Evolutionary conservation across 2,329 filamentous ascomycete genomes (phyloP), one percentile per base, ranked within the genome.

Genomic region (Exophiala alcalophila): DNA sequence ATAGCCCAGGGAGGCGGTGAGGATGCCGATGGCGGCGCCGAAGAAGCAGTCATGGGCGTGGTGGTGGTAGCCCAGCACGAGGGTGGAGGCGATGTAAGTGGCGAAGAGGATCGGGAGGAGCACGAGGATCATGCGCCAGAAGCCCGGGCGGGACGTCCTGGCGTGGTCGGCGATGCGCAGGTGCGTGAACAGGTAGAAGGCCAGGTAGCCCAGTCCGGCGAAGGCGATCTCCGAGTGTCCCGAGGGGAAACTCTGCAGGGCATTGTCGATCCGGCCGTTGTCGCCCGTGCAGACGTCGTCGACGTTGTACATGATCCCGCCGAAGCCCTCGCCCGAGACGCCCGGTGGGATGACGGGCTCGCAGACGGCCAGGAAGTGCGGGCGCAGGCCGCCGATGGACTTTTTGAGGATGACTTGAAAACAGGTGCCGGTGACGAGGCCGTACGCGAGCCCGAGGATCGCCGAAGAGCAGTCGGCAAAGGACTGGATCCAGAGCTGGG

Each of bases 151-250:
- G 4, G 18, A 5, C 2, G 24, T 15, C 70, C 26, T 72, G 67
- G 6, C 83, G 65, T 49, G 81, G 78, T 67, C 36, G 39, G 72
- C 83, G 29, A 83, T 70, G 48, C 75, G 72, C 34, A 82, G 65
- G 61, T 84, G 81, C 3, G 83, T 83, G 1, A 81, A 80, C 19
- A 87, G 67, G 60, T 84, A 87, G 18, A 86, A 66, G 15, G 79
- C 75, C 12, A 89, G 66, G 59, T 86, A 92, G 2, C 86, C 86
- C 7, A 94, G 70, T 0, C 87, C 87, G 3, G 80, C 78, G 60
- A 92, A 94, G 1, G 84, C 76, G 60, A 90, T 90, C 47, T 81
- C 86, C 9, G 78, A 83, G 63, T 94, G 87, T 1, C 87, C 87
- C 2, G 80, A 85, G 1, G 87, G 87, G 56, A 92, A 94, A 15